phyloP scores from a whole-genome alignment of 106 monocot species.

The Acanthochlamys bracteata region DNA sequence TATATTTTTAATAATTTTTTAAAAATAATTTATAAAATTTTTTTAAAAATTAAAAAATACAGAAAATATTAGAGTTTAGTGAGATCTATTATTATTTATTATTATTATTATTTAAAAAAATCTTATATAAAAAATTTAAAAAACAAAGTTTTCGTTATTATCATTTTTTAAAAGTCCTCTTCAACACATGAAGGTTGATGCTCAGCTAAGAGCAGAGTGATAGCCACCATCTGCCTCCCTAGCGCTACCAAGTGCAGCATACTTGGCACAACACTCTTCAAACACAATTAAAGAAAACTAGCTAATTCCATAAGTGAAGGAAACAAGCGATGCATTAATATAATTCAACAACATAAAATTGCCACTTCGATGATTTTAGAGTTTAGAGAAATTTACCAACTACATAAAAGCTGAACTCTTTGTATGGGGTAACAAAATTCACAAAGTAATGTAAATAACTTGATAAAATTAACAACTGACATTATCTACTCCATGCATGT shows the following conservation, averaged over 20 bases:
- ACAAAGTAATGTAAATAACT: background rate
- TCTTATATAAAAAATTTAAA: too few relatives aligned
- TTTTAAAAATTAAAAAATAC: too few relatives aligned
- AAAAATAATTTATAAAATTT: too few relatives aligned
- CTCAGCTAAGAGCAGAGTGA: slow-evolving; percentile 50
- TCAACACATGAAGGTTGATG: slow-evolving; percentile 41
- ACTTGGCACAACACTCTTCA: slow-evolving; percentile 53
- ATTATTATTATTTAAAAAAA: too few relatives aligned
- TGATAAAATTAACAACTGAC: background rate
- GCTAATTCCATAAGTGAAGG: background rate
- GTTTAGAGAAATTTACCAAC: too few relatives aligned
- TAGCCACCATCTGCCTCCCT: slow-evolving; percentile 55
- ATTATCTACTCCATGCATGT: slow-evolving; percentile 10
- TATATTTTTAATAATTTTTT: too few relatives aligned
- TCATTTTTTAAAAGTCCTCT: too few relatives aligned
- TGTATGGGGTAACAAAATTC: background rate
- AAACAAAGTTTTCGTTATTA: too few relatives aligned
- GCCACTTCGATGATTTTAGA: too few relatives aligned
- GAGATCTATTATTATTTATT: too few relatives aligned
- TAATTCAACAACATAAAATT: background rate
- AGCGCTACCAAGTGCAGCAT: slow-evolving; percentile 61
- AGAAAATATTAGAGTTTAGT: too few relatives aligned
- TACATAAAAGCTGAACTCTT: background rate
- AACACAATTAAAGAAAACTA: background rate
- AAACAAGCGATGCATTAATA: background rate